phyloP scores from a whole-genome alignment of 257 asterid species.

The Hygrophila difformis region DNA sequence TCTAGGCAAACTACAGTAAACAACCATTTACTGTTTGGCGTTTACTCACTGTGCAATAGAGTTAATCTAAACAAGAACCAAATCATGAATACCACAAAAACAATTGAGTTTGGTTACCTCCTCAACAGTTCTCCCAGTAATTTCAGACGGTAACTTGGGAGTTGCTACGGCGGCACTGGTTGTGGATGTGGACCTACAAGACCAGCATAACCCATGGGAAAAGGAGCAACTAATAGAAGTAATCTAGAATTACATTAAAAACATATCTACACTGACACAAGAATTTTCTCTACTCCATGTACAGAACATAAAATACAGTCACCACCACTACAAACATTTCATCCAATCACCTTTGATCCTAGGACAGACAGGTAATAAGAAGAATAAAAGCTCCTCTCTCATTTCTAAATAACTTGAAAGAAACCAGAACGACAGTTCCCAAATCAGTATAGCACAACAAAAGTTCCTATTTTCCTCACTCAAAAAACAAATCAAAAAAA shows the following conservation, averaged over 20 bases:
- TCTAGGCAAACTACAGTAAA: too few relatives aligned
- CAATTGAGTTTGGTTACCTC: conserved; percentile 48
- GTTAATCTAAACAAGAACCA: background rate
- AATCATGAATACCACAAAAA: background rate
- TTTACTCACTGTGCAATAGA: too few relatives aligned
- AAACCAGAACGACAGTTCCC: too few relatives aligned
- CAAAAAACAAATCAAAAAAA: background rate
- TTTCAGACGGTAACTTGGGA: conserved; percentile 89
- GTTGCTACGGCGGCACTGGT: conserved; percentile 33
- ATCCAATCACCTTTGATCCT: background rate
- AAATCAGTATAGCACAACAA: too few relatives aligned
- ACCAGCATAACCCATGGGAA: conserved; percentile 19
- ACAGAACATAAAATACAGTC: too few relatives aligned
- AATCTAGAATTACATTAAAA: too few relatives aligned
- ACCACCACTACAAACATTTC: conserved; percentile 2
- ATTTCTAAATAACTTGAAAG: too few relatives aligned
- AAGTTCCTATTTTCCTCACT: background rate
- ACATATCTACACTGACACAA: too few relatives aligned
- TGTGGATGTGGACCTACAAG: conserved; percentile 51
- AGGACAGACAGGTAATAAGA: background rate
- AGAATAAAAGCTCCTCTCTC: too few relatives aligned
- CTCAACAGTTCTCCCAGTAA: conserved; percentile 88
- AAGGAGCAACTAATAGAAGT: background rate
- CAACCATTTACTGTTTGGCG: too few relatives aligned
- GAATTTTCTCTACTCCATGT: too few relatives aligned